These are phyloP conservation scores for Schizophyllum commune DNA, from an alignment of 1,284 basidiomycete genomes.

Conservation along the genomic window DNA sequence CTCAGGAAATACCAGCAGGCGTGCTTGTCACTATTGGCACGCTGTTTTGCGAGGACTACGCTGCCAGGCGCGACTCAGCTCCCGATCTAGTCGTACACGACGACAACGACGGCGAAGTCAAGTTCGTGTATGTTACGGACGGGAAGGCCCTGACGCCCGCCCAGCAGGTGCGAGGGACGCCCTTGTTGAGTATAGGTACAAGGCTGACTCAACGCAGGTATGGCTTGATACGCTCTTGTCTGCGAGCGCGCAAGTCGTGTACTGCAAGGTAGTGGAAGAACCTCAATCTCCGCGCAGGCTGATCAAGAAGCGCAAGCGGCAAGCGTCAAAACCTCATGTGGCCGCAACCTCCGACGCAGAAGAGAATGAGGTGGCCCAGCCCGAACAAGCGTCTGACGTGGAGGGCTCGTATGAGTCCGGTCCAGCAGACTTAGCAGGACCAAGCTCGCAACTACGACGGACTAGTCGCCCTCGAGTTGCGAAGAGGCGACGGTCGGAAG, in stretches of 20 bases:
- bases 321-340: neutral
- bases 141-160: constrained; percentile 84
- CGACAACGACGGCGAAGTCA: constrained; percentile 41
- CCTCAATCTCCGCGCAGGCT: neutral
- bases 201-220: constrained; percentile 3
- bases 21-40: constrained; percentile 74
- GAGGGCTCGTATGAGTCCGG: neutral
- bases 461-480: neutral
- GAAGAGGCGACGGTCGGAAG: neutral
- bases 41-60: constrained; percentile 86
- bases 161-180: constrained; percentile 62
- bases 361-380: neutral
- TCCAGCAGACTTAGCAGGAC: neutral
- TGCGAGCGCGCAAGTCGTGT: constrained; percentile 8
- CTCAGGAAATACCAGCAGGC: constrained; percentile 44
- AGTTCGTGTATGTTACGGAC: constrained; percentile 96
- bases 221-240: constrained; percentile 11
- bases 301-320: neutral
- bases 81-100: constrained; percentile 93
- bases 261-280: constrained; percentile 8
- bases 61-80: constrained; percentile 72
- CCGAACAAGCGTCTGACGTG: neutral
- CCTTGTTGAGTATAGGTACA: neutral
- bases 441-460: neutral
- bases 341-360: neutral